Base-by-base conservation (phyloP, 2,329 filamentous ascomycete species). In the Verticillium dahliae region DNA sequence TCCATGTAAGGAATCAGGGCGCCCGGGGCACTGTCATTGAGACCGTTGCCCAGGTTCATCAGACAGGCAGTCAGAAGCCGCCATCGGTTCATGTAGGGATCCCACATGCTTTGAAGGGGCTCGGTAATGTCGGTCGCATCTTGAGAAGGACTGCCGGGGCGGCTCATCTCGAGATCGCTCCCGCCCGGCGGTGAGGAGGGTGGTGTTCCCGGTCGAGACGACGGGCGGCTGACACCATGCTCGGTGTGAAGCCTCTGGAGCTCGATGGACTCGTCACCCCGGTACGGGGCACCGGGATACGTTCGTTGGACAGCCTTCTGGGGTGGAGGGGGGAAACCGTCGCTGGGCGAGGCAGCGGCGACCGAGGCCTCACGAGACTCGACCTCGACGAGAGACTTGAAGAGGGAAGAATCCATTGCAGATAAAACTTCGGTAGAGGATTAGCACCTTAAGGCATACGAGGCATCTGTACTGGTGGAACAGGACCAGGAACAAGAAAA, bases 1-100 rank as follows among this genome's bases (percentile, higher is more conserved):
- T 94, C 90, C 73, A 96, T 90, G 69, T 92, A 92, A 0, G 91
- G 91, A 67, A 96, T 90, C 62, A 95, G 70, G 11, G 91, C 90
- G 69, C 91, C 91, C 1, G 90, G 85, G 0, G 89, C 87, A 52
- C 86, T 85, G 73, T 96, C 92, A 67, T 85, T 90, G 62, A 95
- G 75, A 0, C 90, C 92, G 67, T 88, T 87, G 2, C 82, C 81
- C 63, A 95, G 81, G 62, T 84, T 88, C 63, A 88, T 82, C 54
- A 90, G 69, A 65, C 88, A 91, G 14, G 83, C 80, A 11, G 85
- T 81, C 10, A 87, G 70, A 33, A 93, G 78, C 38, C 90, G 80
- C 75, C 83, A 93, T 63, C 85, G 86, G 72, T 92, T 93, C 82
- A 86, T 90, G 11, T 80, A 79, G 11, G 84, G 83, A 18, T 85